Conservation (phyloP, 2,329 filamentous ascomycete species). For the Septoria petroselini region DNA sequence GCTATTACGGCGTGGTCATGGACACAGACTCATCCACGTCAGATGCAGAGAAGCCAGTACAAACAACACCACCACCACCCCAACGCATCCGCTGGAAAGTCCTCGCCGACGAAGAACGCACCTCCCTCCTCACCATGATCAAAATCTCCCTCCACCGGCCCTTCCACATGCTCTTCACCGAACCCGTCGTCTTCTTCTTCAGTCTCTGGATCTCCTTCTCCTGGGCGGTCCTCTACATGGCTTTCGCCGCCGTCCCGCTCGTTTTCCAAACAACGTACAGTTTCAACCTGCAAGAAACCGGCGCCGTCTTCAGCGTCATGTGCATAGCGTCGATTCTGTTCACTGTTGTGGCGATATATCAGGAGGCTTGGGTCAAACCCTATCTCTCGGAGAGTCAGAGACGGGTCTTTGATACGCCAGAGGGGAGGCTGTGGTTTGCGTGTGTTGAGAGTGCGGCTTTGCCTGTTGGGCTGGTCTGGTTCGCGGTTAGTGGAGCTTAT, state of each 20-base stretch:
- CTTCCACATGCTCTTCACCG: constrained; percentile 72
- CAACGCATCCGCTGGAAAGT: constrained; percentile 69
- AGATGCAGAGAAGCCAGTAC: constrained; percentile 29
- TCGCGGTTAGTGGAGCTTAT: constrained; percentile 65
- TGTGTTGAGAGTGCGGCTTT: constrained; percentile 73
- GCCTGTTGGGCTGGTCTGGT: constrained; percentile 77
- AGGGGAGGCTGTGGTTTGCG: constrained; percentile 77
- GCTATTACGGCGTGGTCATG: constrained; percentile 57
- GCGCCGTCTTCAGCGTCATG: constrained; percentile 70
- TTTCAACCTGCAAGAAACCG: constrained; percentile 65
- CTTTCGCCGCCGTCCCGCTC: constrained; percentile 75
- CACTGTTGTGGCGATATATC: constrained; percentile 59
- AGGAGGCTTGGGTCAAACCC: constrained; percentile 26
- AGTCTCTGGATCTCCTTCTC: constrained; percentile 85
- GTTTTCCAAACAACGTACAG: constrained; percentile 67
- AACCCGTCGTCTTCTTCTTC: constrained; percentile 80
- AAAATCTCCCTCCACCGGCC: constrained; percentile 71
- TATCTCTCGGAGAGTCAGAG: constrained; percentile 32
- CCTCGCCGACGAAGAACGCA: constrained; percentile 71
- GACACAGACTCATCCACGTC: constrained; percentile 32
- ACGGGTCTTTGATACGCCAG: constrained; percentile 55
- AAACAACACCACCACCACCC: constrained; percentile 8
- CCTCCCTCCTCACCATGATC: constrained; percentile 66
- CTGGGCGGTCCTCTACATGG: constrained; percentile 85
- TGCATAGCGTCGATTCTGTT: constrained; percentile 69